Evolutionary conservation across 768 basidiomycete genomes (phyloP).

Genomic region (Russula abietina): DNA sequence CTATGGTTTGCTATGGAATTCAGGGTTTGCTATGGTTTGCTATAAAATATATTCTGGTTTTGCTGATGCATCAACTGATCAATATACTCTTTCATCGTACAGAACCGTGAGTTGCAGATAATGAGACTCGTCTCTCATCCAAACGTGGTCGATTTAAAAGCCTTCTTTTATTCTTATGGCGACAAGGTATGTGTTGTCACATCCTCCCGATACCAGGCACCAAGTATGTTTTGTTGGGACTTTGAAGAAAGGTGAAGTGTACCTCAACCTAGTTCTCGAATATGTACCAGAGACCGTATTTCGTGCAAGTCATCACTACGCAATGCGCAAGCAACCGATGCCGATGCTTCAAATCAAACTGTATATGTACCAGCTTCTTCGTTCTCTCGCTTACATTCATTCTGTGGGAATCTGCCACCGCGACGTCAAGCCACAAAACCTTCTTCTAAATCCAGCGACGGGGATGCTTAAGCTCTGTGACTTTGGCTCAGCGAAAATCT

Average conservation of each 20-base stretch:
- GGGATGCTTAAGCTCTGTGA: slow-evolving; percentile 97
- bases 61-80: slow-evolving; percentile 10
- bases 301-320: slow-evolving; percentile 96
- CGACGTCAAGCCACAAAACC: slow-evolving; percentile 99
- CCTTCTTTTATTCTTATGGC: slow-evolving; percentile 98
- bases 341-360: slow-evolving; percentile 99
- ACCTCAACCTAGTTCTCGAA: slow-evolving; percentile 98
- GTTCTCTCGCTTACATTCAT: slow-evolving; percentile 98
- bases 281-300: slow-evolving; percentile 99
- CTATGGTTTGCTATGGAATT: no score
- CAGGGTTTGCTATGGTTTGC: no score
- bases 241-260: slow-evolving; percentile 95
- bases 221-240: slow-evolving; percentile 5
- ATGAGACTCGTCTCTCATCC: slow-evolving; percentile 96
- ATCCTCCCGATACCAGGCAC: neutral
- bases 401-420: slow-evolving; percentile 99
- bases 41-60: no score
- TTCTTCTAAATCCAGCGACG: slow-evolving; percentile 93
- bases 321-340: slow-evolving; percentile 99
- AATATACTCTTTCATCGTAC: slow-evolving; percentile 11
- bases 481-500: slow-evolving; percentile 98
- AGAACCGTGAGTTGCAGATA: slow-evolving; percentile 99
- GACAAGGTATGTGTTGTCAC: slow-evolving; percentile 71
- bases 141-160: slow-evolving; percentile 94
- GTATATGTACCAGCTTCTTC: slow-evolving; percentile 99